phyloP scores from a whole-genome alignment of 176 grass and related monocot species.

The Oryza nivara region DNA sequence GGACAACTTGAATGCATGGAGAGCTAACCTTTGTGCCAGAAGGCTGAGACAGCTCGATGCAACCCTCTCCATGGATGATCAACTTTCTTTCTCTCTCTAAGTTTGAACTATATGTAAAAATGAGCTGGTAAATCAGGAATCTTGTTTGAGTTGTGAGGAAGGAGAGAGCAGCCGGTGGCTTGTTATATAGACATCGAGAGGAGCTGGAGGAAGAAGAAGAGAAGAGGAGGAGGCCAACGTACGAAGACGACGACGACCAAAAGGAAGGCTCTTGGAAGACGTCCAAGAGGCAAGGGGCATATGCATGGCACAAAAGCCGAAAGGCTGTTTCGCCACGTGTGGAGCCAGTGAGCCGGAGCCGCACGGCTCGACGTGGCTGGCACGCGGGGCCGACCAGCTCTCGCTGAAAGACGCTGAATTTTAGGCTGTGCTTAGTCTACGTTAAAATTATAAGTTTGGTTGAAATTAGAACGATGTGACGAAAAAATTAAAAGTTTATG shows the following conservation, averaged over 20 bases:
- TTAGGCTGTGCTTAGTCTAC: too few relatives aligned
- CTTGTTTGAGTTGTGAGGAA: slow-evolving; percentile 22
- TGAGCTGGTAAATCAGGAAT: neutral
- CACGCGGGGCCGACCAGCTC: neutral
- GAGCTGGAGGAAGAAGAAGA: neutral
- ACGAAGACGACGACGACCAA: slow-evolving; percentile 12
- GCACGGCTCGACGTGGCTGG: neutral
- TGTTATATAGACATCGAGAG: slow-evolving; percentile 17
- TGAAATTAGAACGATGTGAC: too few relatives aligned
- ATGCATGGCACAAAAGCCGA: too few relatives aligned
- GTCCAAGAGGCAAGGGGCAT: slow-evolving; percentile 20
- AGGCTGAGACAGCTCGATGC: slow-evolving; percentile 34
- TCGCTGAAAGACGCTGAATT: too few relatives aligned
- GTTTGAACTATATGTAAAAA: too few relatives aligned
- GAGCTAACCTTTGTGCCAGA: slow-evolving; percentile 30
- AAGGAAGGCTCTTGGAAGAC: slow-evolving; percentile 36
- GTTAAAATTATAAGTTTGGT: too few relatives aligned
- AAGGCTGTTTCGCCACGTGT: neutral
- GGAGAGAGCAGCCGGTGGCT: neutral
- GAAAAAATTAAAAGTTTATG: too few relatives aligned
- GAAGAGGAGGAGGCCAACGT: slow-evolving; percentile 3
- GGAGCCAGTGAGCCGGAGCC: neutral
- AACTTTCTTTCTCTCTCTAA: neutral
- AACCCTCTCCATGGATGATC: slow-evolving; percentile 36
- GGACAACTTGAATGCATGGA: neutral